Evolutionary conservation across 2,329 filamentous ascomycete species (phyloP).

Genomic region (Xylaria sp.): DNA sequence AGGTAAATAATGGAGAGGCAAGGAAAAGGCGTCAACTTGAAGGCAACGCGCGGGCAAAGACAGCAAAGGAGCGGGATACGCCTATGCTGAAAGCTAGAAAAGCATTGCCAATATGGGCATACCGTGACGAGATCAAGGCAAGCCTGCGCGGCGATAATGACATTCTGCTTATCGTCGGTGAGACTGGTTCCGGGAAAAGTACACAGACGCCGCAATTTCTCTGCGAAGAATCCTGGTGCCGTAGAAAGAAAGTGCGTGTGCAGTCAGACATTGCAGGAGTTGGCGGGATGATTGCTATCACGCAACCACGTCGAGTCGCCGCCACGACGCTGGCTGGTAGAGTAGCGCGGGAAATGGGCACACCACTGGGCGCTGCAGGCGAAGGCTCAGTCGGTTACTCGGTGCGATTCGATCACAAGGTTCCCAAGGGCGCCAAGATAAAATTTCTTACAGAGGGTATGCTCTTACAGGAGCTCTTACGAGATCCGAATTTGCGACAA

Average conservation of each 20-base stretch:
- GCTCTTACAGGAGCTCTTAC: slow-evolving; percentile 90
- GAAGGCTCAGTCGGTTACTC: slow-evolving; percentile 83
- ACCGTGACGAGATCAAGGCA: slow-evolving; percentile 75
- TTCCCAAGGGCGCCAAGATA: slow-evolving; percentile 83
- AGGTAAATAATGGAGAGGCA: slow-evolving; percentile 9
- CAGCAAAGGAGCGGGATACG: slow-evolving; percentile 35
- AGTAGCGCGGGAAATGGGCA: slow-evolving; percentile 80
- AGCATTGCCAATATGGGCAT: slow-evolving; percentile 82
- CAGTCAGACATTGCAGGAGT: slow-evolving; percentile 62
- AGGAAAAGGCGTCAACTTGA: slow-evolving; percentile 2
- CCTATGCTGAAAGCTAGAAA: slow-evolving; percentile 62
- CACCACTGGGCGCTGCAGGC: slow-evolving; percentile 57
- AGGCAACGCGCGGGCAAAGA: slow-evolving; percentile 12
- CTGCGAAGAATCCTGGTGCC: slow-evolving; percentile 81
- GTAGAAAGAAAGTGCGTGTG: slow-evolving; percentile 65
- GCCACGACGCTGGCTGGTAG: slow-evolving; percentile 90
- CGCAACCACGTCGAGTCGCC: slow-evolving; percentile 91
- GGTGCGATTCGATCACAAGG: slow-evolving; percentile 90
- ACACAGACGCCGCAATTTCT: slow-evolving; percentile 96
- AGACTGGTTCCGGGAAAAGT: slow-evolving; percentile 96
- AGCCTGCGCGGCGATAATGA: slow-evolving; percentile 71
- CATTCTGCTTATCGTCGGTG: slow-evolving; percentile 86
- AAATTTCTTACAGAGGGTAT: slow-evolving; percentile 98
- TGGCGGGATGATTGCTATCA: slow-evolving; percentile 89
- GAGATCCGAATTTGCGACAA: slow-evolving; percentile 81